Conservation (phyloP, 768 basidiomycete species). For the Crepidotus variabilis region DNA sequence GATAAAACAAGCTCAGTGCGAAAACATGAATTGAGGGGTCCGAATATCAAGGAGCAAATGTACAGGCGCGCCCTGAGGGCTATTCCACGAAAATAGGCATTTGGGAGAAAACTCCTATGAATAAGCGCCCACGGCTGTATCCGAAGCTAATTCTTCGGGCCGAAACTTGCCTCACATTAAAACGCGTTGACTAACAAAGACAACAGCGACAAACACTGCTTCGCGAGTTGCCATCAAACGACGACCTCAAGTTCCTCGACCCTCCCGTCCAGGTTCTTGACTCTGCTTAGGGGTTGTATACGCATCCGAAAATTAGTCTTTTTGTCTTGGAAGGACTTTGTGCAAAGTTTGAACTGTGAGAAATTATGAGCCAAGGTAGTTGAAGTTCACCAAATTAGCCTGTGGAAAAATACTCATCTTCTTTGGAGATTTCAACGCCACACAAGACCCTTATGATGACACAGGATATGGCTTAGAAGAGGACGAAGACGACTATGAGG, state of each 20-base stretch:
- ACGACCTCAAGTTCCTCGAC: slow-evolving; percentile 1
- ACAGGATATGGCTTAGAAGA: slow-evolving; percentile 54
- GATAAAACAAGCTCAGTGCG: too few relatives aligned
- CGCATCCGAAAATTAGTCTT: background rate
- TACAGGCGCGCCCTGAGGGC: too few relatives aligned
- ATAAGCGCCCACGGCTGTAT: background rate
- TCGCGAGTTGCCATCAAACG: slow-evolving; percentile 20
- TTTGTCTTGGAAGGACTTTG: background rate
- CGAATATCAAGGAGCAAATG: too few relatives aligned
- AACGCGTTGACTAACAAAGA: background rate
- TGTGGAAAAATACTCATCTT: slow-evolving; percentile 27
- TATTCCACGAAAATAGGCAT: too few relatives aligned
- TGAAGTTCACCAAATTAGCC: slow-evolving; percentile 17
- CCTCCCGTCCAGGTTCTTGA: background rate
- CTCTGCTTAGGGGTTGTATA: background rate
- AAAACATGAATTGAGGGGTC: too few relatives aligned
- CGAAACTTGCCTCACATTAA: background rate
- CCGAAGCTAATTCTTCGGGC: background rate
- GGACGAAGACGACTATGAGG: slow-evolving; percentile 62
- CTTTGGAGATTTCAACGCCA: slow-evolving; percentile 41
- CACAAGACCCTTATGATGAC: slow-evolving; percentile 59
- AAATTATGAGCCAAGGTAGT: slow-evolving; percentile 52
- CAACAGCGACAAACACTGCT: slow-evolving; percentile 29
- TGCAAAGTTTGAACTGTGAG: slow-evolving; percentile 15
- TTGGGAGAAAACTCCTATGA: background rate